phyloP scores from a whole-genome alignment of 176 grass and related monocot genomes.

The Avena eriantha region DNA sequence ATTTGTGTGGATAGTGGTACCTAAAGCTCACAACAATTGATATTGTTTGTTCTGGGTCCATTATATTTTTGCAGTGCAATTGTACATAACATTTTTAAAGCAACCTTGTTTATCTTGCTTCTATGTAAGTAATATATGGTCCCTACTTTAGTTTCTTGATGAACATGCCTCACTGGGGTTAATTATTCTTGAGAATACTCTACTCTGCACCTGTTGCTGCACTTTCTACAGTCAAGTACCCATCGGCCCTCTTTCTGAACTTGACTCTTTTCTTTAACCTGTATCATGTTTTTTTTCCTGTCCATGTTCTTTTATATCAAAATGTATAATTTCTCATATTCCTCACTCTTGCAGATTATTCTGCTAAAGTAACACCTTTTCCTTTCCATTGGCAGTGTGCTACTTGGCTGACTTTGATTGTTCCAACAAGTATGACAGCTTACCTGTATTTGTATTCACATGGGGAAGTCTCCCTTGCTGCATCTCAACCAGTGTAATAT shows the following conservation, averaged over 20 bases:
- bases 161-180: neutral
- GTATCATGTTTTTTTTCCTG: no score
- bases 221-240: neutral
- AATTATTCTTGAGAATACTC: neutral
- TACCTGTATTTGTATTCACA: slow-evolving; percentile 97
- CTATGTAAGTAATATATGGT: neutral
- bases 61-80: slow-evolving; percentile 4
- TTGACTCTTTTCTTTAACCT: neutral
- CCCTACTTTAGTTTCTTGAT: neutral
- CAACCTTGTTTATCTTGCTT: slow-evolving; percentile 6
- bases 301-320: neutral
- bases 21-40: neutral
- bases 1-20: neutral
- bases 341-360: slow-evolving; percentile 20
- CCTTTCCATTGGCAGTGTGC: slow-evolving; percentile 74
- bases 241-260: neutral
- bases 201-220: neutral
- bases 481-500: slow-evolving; percentile 97
- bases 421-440: slow-evolving; percentile 98
- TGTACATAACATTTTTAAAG: neutral
- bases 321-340: neutral
- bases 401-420: slow-evolving; percentile 89
- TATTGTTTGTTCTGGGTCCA: neutral
- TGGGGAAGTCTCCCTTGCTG: slow-evolving; percentile 90
- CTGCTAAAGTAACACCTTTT: neutral